Evolutionary conservation across 2,329 filamentous ascomycete species (phyloP).

Genomic region (Pseudogymnoascus destructans): DNA sequence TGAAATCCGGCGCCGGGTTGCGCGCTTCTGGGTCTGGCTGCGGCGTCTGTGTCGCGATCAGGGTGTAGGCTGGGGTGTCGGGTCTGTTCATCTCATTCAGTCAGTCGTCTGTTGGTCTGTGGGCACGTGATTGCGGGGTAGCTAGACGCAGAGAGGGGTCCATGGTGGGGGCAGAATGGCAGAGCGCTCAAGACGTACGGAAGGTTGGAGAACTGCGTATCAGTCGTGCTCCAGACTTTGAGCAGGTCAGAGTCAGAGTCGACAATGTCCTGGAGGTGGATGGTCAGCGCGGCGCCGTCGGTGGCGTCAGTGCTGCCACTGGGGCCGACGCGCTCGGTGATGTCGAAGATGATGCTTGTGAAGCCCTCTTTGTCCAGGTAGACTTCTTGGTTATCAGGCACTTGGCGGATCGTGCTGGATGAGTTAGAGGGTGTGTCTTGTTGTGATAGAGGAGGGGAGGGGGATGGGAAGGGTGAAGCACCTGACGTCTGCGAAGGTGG

Average conservation of each 20-base stretch:
- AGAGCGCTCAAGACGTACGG: slow-evolving; percentile 19
- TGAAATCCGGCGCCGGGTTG: slow-evolving; percentile 39
- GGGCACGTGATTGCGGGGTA: slow-evolving; percentile 13
- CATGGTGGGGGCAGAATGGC: not conserved
- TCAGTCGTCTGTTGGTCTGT: not conserved
- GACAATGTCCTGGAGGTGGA: slow-evolving; percentile 56
- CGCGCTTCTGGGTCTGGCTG: slow-evolving; percentile 24
- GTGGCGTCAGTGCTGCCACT: slow-evolving; percentile 41
- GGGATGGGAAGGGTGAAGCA: slow-evolving; percentile 28
- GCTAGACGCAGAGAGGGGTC: slow-evolving; percentile 15
- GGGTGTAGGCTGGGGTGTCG: slow-evolving; percentile 49
- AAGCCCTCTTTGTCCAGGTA: slow-evolving; percentile 75
- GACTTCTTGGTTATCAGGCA: slow-evolving; percentile 84
- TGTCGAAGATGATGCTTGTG: slow-evolving; percentile 79
- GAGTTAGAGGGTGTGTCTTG: slow-evolving; percentile 15
- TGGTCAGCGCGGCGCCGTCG: slow-evolving; percentile 57
- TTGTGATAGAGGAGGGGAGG: no score
- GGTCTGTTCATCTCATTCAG: slow-evolving; percentile 25
- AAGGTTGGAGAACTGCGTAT: slow-evolving; percentile 44
- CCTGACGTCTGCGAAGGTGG: slow-evolving; percentile 58
- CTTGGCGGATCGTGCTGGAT: slow-evolving; percentile 55
- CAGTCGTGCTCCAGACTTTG: slow-evolving; percentile 53
- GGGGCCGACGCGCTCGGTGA: slow-evolving; percentile 63
- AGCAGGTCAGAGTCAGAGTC: slow-evolving; percentile 49
- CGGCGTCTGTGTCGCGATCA: slow-evolving; percentile 53